Evolutionary conservation across 495 filamentous ascomycete genomes (phyloP), one percentile per base, ranked within the genome.

Genomic region (Corynascus novoguineensis): DNA sequence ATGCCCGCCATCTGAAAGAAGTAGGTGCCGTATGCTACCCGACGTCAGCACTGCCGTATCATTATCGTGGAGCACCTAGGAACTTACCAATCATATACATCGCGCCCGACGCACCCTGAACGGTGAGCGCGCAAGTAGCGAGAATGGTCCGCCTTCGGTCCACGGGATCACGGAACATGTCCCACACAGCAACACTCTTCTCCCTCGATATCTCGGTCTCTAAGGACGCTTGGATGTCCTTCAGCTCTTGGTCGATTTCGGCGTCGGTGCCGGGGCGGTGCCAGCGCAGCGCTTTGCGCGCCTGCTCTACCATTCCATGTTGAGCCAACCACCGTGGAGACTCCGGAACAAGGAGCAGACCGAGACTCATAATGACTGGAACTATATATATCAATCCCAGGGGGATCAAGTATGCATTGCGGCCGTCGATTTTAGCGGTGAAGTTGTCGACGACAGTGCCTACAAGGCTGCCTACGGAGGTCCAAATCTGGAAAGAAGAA

Each of bases 1-100:
- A 84, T 76, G 34, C 78, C 71, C 17, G 81, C 80, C 79, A 86
- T 86, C 58, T 78, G 73, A 65, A 86, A 83, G 73, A 84, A 86
- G 64, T 86, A 86, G 1, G 83, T 83, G 47, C 79, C 78, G 60
- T 83, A 86, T 0, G 80, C 79, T 75, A 21, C 37, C 15, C 3
- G 9, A 8, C 1, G n/a, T 41, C 37, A 41, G 37, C 35, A 8
- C 17, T 41, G 11, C 35, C 11, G 19, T n/a, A n/a, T 2, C 3
- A n/a, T n/a, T 3, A 38, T 38, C 5, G 29, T 5, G 10, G 29
- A 5, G 5, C 29, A 41, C 15, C 10, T 17, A 27, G 77, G 77
- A 15, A n/a, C 4, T 58, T 69, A 75, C 72, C 71, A 49, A 85
- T 83, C 67, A 84, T 78, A 62, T 76, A 85, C 80, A 84, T 84